Percentiles rank a stretch among this genome's conserved stretches.
phyloP scores from a whole-genome alignment of 202 grass and related monocot genomes.

The Zizania palustris region DNA sequence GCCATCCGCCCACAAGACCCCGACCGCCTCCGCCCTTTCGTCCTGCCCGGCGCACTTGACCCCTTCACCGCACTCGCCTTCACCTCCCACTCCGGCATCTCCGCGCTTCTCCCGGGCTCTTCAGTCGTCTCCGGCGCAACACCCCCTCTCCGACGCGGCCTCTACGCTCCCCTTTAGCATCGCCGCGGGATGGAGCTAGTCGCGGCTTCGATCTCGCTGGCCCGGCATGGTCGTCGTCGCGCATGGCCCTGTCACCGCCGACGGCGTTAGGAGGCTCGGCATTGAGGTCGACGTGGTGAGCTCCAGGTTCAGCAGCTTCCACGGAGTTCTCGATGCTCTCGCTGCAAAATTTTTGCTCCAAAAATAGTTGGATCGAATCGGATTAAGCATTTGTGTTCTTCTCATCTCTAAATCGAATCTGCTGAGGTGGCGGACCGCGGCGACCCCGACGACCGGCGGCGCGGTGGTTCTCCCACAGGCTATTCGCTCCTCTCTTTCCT shows the following conservation, averaged over 20 bases:
- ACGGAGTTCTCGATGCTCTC: constrained; percentile 68
- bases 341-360: constrained; percentile 29
- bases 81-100: constrained; percentile 83
- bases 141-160: constrained; percentile 33
- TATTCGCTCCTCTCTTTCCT: no score
- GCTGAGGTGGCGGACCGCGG: no score
- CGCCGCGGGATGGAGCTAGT: constrained; percentile 66
- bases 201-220: constrained; percentile 54
- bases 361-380: background rate
- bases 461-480: no score
- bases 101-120: constrained; percentile 70
- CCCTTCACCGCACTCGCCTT: constrained; percentile 69
- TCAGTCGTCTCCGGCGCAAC: background rate
- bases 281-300: constrained; percentile 67
- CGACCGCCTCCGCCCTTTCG: constrained; percentile 59
- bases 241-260: constrained; percentile 76
- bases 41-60: constrained; percentile 57
- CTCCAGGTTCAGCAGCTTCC: constrained; percentile 71
- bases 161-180: constrained; percentile 54
- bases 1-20: constrained; percentile 51
- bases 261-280: constrained; percentile 62
- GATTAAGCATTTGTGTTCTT: background rate
- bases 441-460: no score
- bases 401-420: background rate
- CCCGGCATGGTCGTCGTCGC: constrained; percentile 65